phyloP scores from a whole-genome alignment of 306 rosid genomes.

The Vigna unguiculata region DNA sequence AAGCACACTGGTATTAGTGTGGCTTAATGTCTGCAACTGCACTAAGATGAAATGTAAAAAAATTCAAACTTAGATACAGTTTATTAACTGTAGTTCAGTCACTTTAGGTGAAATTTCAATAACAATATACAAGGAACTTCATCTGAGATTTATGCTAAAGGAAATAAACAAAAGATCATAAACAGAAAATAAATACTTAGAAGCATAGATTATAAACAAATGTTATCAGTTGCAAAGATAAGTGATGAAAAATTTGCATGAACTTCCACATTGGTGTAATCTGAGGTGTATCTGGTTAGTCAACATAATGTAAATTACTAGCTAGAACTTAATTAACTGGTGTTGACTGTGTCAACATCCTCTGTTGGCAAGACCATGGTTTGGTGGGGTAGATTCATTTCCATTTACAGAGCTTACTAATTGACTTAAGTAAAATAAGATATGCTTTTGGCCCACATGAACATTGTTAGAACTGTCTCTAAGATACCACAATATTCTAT shows the following conservation, averaged over 20 bases:
- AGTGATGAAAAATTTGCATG: background rate
- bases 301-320: background rate
- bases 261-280: background rate
- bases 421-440: background rate
- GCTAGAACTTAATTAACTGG: constrained; percentile 5
- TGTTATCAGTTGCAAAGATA: background rate
- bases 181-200: background rate
- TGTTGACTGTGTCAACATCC: background rate
- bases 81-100: no score
- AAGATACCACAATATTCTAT: constrained; percentile 3
- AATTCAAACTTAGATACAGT: no score
- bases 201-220: background rate
- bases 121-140: no score
- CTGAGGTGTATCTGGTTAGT: background rate
- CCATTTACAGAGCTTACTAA: background rate
- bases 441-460: constrained; percentile 22
- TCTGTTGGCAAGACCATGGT: background rate
- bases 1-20: background rate
- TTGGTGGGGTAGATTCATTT: background rate
- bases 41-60: no score
- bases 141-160: background rate
- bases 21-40: no score
- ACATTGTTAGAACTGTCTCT: constrained; percentile 1
- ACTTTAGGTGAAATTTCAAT: no score
- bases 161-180: no score